Evolutionary conservation across 257 asterid genomes (phyloP).

Genomic region (Petunia secreta): DNA sequence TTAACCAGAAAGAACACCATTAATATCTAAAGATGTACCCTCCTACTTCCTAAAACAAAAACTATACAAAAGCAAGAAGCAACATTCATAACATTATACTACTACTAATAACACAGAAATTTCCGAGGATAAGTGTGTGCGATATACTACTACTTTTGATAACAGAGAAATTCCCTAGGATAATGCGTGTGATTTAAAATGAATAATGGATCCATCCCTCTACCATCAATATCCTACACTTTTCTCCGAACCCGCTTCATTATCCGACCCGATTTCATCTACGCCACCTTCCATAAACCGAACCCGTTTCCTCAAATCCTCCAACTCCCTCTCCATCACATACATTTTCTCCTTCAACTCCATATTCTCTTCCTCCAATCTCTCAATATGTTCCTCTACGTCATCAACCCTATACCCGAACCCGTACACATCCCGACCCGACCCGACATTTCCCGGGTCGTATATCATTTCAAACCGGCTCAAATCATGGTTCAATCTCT

Average conservation of each 20-base stretch:
- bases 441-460: slow-evolving; percentile 37
- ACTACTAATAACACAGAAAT: neutral
- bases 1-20: neutral
- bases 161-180: no score
- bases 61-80: slow-evolving; percentile 4
- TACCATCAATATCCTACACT: slow-evolving; percentile 38
- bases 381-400: slow-evolving; percentile 53
- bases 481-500: slow-evolving; percentile 56
- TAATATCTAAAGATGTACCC: neutral
- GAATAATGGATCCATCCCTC: no score
- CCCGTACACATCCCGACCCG: slow-evolving; percentile 36
- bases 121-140: neutral
- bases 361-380: slow-evolving; percentile 57
- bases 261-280: slow-evolving; percentile 32
- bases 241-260: slow-evolving; percentile 35
- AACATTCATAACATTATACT: neutral
- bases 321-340: slow-evolving; percentile 54
- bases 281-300: slow-evolving; percentile 41
- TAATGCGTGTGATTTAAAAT: no score
- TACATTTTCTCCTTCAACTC: slow-evolving; percentile 56
- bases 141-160: neutral
- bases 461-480: slow-evolving; percentile 65
- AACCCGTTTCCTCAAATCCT: slow-evolving; percentile 49
- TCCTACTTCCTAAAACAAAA: neutral
- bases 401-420: slow-evolving; percentile 56